Percentiles rank a stretch among this genome's conserved stretches.
phyloP scores from a whole-genome alignment of 1,284 basidiomycete genomes.

The Tremellales sp. region DNA sequence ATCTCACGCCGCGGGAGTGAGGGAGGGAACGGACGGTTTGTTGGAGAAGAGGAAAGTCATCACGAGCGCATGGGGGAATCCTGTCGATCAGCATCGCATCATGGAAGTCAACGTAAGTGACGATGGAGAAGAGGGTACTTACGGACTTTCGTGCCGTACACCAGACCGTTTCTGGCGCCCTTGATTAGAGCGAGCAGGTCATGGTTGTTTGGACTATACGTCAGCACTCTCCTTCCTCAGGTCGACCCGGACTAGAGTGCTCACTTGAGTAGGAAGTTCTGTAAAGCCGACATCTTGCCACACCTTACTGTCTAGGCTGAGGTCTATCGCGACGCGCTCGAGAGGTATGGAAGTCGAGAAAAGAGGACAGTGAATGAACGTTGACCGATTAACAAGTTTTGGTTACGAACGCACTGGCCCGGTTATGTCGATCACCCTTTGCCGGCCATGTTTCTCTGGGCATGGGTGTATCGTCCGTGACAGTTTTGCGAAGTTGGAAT shows the following conservation, averaged over 20 bases:
- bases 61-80: slow-evolving; percentile 94
- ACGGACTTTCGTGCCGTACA: slow-evolving; percentile 80
- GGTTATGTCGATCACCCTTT: too few species aligned
- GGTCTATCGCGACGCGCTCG: background rate
- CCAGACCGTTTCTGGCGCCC: slow-evolving; percentile 89
- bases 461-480: too few species aligned
- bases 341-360: background rate
- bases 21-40: slow-evolving; percentile 73
- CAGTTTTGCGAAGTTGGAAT: too few species aligned
- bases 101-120: background rate
- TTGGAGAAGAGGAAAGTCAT: slow-evolving; percentile 95
- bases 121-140: slow-evolving; percentile 8
- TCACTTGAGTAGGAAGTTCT: slow-evolving; percentile 25
- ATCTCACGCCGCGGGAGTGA: too few species aligned
- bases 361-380: background rate
- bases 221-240: background rate
- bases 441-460: too few species aligned
- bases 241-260: background rate
- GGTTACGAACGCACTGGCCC: too few species aligned
- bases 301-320: background rate
- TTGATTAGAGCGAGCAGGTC: slow-evolving; percentile 89
- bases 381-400: background rate
- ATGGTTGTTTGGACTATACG: slow-evolving; percentile 66
- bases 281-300: slow-evolving; percentile 21
- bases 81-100: slow-evolving; percentile 9